Base-by-base conservation (phyloP, 2,329 filamentous ascomycete genomes). In the Colletotrichum endophyticum region DNA sequence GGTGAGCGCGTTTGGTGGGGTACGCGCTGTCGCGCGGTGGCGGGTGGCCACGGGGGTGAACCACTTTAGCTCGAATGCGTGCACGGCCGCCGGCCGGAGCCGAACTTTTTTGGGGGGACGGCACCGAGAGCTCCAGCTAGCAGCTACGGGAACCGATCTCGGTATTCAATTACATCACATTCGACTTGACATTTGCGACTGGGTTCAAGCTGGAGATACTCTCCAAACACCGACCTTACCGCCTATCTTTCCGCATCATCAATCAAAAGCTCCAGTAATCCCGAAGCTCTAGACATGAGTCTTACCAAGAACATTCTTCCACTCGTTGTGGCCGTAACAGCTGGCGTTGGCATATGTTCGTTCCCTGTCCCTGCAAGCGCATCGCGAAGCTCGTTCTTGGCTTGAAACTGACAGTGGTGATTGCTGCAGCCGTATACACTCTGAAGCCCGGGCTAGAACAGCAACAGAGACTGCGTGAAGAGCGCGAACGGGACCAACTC, bases 1-100 rank as follows among this genome's bases (percentile, higher is more conserved):
- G 27, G 36, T 56, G 73, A 76, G 66, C 74, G 74, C 74, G 74
- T 76, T 53, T 69, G 27, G 73, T 73, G 73, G 73, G 70, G 70
- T 61, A 53, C 70, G 59, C 62, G 66, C 62, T 64, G 22, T 34
- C 70, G 64, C 57, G 63, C 66, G 36, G 71, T 56, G 71, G 66
- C 57, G 56, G 71, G 66, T 63, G 34, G 66, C 71, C 4, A 69
- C 57, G 59, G 59, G 59, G 59, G 2, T 25, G 44, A 73, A 53
- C 73, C 73, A 75, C 73, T 75, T 75, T 56, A 76, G n/a, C 27
- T 16, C 30, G 32, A 30, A 44, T 68, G 34, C 36, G 64, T 39
- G 73, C 70, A 73, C 64, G 59, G 70, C 39, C 64, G 70, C 39
- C 64, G n/a, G 39, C 64, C 70, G 63, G 70, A 22, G n/a, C 70